Base-by-base conservation (phyloP, 176 grass and related monocot genomes). In the Cenchrus fungigraminus region DNA sequence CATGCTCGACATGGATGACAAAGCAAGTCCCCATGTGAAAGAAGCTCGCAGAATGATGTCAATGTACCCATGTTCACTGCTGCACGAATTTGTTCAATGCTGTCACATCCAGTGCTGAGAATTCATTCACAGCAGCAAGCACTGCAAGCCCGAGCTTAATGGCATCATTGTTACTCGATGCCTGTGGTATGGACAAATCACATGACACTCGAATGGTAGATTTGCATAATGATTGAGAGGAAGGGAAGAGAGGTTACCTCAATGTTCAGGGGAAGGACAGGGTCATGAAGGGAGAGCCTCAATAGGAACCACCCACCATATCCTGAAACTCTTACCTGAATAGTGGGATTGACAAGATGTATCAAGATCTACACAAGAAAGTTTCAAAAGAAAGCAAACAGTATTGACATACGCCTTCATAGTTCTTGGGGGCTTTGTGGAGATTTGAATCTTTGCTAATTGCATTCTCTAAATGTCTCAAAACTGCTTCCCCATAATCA, bases 261-360 rank as follows among this genome's bases (percentile, higher is more conserved):
- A 43, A 99, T 96, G 80, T 99, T 96, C 68, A 99, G 84, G 82
- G 93, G 91, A 86, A 99, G 97, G 92, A 96, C 91, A n/a, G 97
- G 93, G 79, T 99, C 97, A 92, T 99, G 97, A 44, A 96, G 97
- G 59, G 97, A 99, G 32, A 96, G 90, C 77, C 97, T 91, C 79
- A 99, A 61, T 65, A 96, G 64, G 87, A 99, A 99, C 97, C 97
- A 99, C 16, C 97, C 93, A 89, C 93, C 97, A 89, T 95, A 81
- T 70, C 93, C 97, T 67, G 97, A 99, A 68, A 99, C 93, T 83
- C 97, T 94, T 45, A 96, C 79, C 97, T 99, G 91, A 43, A 52
- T n/a, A 67, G 85, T 43, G 87, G 43, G 43, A 69, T 82, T 19
- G 58, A 76, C 45, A 46, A 57, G 8, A 28, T 60, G 25, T 12